These are phyloP conservation scores for Torulaspora pretoriensis DNA, from an alignment of 1,139 yeast species.

Conservation along the genomic window DNA sequence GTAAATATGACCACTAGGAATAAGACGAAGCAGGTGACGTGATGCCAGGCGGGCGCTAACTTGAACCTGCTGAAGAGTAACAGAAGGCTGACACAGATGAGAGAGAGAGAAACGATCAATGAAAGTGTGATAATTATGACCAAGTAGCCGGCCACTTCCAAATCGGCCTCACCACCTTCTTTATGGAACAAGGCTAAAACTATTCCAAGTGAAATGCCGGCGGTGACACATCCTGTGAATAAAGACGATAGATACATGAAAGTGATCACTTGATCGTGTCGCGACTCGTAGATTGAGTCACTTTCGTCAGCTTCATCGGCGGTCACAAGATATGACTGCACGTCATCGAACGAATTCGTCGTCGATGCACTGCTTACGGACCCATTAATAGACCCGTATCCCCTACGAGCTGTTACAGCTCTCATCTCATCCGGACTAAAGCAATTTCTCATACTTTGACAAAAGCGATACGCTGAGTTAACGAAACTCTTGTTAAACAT, in stretches of 20 bases:
- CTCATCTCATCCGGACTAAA: constrained; percentile 11
- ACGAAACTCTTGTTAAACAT: constrained; percentile 27
- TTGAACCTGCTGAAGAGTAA: constrained; percentile 41
- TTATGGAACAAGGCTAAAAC: constrained; percentile 39
- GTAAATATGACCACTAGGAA: constrained; percentile 42
- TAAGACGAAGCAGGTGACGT: constrained; percentile 37
- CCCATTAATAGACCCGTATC: constrained; percentile 18
- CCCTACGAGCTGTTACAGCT: constrained; percentile 15
- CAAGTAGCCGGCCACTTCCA: constrained; percentile 24
- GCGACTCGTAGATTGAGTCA: constrained; percentile 28
- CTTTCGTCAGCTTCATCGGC: constrained; percentile 21
- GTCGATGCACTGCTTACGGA: constrained; percentile 13
- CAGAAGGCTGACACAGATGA: constrained; percentile 40
- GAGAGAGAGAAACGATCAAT: constrained; percentile 37
- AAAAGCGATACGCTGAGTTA: constrained; percentile 20
- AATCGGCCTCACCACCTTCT: constrained; percentile 26
- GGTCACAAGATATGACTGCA: constrained; percentile 16
- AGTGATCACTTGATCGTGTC: constrained; percentile 47
- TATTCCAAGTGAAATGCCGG: constrained; percentile 47
- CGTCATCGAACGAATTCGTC: constrained; percentile 22
- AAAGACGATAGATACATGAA: constrained; percentile 44
- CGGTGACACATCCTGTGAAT: constrained; percentile 43
- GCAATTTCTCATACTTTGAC: constrained; percentile 18
- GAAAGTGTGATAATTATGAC: constrained; percentile 28
- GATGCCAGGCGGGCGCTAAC: constrained; percentile 43